Percentiles rank a stretch among this genome's conserved stretches.
These are phyloP conservation scores for Boletus tylopilopsis DNA, from an alignment of 768 basidiomycete species.

Conservation along the genomic window DNA sequence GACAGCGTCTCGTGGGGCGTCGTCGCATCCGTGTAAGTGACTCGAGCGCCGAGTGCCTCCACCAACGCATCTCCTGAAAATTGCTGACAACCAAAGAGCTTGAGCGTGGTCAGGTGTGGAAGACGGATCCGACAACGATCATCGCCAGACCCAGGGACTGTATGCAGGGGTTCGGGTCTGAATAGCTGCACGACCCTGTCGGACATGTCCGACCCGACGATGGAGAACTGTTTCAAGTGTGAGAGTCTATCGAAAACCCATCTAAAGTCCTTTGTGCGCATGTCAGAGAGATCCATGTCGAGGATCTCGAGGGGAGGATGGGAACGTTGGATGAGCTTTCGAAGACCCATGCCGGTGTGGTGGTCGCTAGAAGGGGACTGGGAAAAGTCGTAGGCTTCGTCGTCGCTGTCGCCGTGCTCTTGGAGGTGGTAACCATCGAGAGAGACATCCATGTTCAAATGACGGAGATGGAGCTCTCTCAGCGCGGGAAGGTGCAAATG, in stretches of 20 bases:
- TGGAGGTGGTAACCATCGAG: conserved; percentile 29
- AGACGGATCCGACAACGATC: conserved; percentile 41
- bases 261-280: conserved; percentile 78
- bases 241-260: conserved; percentile 60
- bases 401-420: conserved; percentile 70
- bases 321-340: conserved; percentile 56
- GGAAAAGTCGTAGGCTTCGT: conserved; percentile 70
- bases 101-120: conserved; percentile 50
- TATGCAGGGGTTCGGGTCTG: conserved; percentile 34
- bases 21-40: conserved; percentile 34
- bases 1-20: conserved; percentile 28
- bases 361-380: conserved; percentile 75
- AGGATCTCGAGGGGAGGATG: conserved; percentile 61
- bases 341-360: conserved; percentile 77
- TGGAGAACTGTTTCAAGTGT: conserved; percentile 59
- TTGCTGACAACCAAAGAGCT: conserved; percentile 59
- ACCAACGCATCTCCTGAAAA: conserved; percentile 58
- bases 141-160: conserved; percentile 6
- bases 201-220: conserved; percentile 81
- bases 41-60: conserved; percentile 47
- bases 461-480: conserved; percentile 55
- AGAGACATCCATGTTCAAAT: conserved; percentile 60
- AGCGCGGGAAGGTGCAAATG: conserved; percentile 60
- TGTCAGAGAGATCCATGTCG: conserved; percentile 79
- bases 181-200: conserved; percentile 64